These are phyloP conservation scores for Arthrobotrys sphaeroides DNA, from an alignment of 2,329 filamentous ascomycete genomes.

Conservation along the genomic window DNA sequence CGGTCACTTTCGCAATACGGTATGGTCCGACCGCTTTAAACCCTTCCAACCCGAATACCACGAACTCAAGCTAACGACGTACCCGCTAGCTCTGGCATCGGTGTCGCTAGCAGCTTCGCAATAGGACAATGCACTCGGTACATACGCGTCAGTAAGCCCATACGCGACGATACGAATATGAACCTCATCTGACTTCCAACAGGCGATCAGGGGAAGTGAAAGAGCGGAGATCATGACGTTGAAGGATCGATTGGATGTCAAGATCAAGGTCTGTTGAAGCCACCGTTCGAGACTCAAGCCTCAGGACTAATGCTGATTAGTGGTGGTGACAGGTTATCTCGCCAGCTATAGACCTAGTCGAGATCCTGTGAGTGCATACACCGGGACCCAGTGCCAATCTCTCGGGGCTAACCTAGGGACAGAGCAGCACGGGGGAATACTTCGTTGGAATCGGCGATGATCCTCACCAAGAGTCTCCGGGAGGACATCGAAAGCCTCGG, in stretches of 20 bases:
- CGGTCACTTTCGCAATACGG: slow-evolving; percentile 53
- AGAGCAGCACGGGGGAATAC: slow-evolving; percentile 78
- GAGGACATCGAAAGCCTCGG: slow-evolving; percentile 84
- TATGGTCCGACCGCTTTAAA: background rate
- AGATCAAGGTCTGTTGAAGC: slow-evolving; percentile 70
- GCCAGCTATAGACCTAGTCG: slow-evolving; percentile 89
- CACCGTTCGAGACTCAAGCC: background rate
- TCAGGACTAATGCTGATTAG: slow-evolving; percentile 37
- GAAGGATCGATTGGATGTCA: slow-evolving; percentile 79
- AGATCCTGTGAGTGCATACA: slow-evolving; percentile 73
- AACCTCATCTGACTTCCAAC: slow-evolving; percentile 7
- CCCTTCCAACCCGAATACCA: background rate
- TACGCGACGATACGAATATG: background rate
- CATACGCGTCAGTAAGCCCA: slow-evolving; percentile 55
- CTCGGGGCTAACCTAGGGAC: slow-evolving; percentile 45
- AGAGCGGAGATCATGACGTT: slow-evolving; percentile 76
- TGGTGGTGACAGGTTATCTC: slow-evolving; percentile 74
- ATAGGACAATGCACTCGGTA: slow-evolving; percentile 57
- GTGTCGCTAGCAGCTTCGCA: slow-evolving; percentile 58
- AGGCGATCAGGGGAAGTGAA: slow-evolving; percentile 76
- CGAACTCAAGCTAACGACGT: slow-evolving; percentile 4
- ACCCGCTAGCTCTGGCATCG: slow-evolving; percentile 57
- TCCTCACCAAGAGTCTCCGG: slow-evolving; percentile 81
- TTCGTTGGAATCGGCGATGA: slow-evolving; percentile 83
- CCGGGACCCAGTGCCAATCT: background rate